These are phyloP conservation scores for Cicer bijugum DNA, from an alignment of 306 rosid species.

Conservation along the genomic window DNA sequence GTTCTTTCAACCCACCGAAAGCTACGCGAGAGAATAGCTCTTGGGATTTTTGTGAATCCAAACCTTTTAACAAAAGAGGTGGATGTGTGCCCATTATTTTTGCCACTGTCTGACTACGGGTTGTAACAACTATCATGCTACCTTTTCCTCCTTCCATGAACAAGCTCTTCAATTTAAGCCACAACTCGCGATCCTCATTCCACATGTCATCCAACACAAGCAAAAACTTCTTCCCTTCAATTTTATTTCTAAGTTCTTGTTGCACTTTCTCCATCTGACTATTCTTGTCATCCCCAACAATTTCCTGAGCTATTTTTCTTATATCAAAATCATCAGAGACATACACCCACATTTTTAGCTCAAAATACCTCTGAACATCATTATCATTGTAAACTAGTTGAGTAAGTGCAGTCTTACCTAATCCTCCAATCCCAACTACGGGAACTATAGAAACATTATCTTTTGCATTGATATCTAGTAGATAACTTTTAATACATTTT, in stretches of 20 bases:
- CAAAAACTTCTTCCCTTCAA: constrained; percentile 41
- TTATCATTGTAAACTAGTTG: constrained; percentile 44
- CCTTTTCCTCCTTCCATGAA: constrained; percentile 45
- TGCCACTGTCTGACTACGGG: constrained; percentile 40
- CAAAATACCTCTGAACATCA: constrained; percentile 27
- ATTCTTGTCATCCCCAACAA: constrained; percentile 11
- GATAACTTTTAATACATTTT: background rate
- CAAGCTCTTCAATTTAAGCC: constrained; percentile 38
- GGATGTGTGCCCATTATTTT: background rate
- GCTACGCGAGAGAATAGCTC: constrained; percentile 43
- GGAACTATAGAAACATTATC: constrained; percentile 43
- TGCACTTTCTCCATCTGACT: constrained; percentile 38
- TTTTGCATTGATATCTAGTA: constrained; percentile 4
- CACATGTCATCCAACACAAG: constrained; percentile 58
- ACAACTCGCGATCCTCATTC: constrained; percentile 39
- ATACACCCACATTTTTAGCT: constrained; percentile 49
- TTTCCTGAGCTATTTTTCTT: constrained; percentile 39
- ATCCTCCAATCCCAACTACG: constrained; percentile 54
- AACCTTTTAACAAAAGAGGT: constrained; percentile 22
- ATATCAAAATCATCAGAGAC: constrained; percentile 55
- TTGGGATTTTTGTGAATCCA: constrained; percentile 38
- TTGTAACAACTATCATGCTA: constrained; percentile 50
- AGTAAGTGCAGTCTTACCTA: constrained; percentile 57
- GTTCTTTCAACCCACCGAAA: constrained; percentile 26
- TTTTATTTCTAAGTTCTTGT: constrained; percentile 23